Percentiles rank a stretch among this genome's conserved stretches.
These are phyloP conservation scores for Aspergillus sp. DNA, from an alignment of 2,329 filamentous ascomycete genomes.

Conservation along the genomic window DNA sequence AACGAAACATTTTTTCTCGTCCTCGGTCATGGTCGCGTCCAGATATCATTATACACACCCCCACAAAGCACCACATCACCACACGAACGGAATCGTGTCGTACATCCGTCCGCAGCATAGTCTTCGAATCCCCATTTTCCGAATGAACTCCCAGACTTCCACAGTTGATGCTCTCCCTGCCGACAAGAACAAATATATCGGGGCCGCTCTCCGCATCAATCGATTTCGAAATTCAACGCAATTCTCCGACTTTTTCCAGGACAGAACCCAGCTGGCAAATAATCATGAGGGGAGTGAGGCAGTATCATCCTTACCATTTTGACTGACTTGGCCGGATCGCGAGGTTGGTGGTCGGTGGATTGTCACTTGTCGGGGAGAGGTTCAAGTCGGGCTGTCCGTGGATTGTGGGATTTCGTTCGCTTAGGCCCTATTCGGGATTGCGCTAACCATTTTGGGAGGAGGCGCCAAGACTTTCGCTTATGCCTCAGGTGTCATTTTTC, in stretches of 20 bases:
- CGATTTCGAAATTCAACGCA: neutral
- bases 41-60: too few species aligned
- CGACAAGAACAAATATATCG: too few species aligned
- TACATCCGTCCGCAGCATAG: too few species aligned
- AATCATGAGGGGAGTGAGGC: constrained; percentile 6
- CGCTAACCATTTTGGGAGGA: constrained; percentile 22
- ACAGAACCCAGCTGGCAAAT: constrained; percentile 15
- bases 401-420: constrained; percentile 40
- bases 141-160: too few species aligned
- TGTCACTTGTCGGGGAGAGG: constrained; percentile 32
- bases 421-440: constrained; percentile 33
- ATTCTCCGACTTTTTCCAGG: constrained; percentile 2
- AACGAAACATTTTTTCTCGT: neutral
- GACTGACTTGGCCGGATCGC: constrained; percentile 40
- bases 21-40: too few species aligned
- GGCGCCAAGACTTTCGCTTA: constrained; percentile 6
- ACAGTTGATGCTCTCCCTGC: too few species aligned
- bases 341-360: constrained; percentile 35
- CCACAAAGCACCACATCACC: too few species aligned
- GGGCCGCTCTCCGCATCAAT: too few species aligned
- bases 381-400: constrained; percentile 25
- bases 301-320: constrained; percentile 38
- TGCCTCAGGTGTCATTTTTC: constrained; percentile 14
- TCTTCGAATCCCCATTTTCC: too few species aligned
- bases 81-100: too few species aligned